Base-by-base conservation (phyloP, 305 asterid genomes). In the Rubia peregrina region DNA sequence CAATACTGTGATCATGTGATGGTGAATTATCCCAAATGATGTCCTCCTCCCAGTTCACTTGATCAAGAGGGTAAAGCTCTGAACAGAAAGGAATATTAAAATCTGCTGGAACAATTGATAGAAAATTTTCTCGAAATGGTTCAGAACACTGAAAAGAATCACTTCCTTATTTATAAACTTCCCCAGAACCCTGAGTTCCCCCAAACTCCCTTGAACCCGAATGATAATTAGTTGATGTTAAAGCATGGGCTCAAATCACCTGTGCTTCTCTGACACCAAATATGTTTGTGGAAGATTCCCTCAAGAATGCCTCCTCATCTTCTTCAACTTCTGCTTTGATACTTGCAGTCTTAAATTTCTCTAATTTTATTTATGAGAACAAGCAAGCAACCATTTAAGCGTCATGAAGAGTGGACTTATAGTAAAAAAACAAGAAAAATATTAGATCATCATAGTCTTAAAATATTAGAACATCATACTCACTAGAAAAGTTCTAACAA, bases 21-120 rank as follows among this genome's bases (percentile, higher is more conserved):
- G 97, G 96, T 68, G 99, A 88, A 80, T 83, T 83, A 74, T 85
- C 83, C 99, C 99, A 94, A 79, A 90, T 83, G 81, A 95, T 92
- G 78, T 76, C 83, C 78, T 92, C 97, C 82, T 95, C 99, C 99
- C 99, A 95, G 78, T 95, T 91, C 81, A 88, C 86, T 83, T 95
- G 99, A 74, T 90, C 98, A 80, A 95, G 88, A 71, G 95, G 93
- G 77, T 82, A 84, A 71, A 87, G 84, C 57, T 88, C 80, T 38
- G 87, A 74, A 46, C 87, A 80, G 67, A 71, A 77, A 59, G 78
- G 78, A 24, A 80, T 71, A 66, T 76, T 79, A 86, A 81, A 79
- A 73, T 82, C 92, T 6, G 81, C 63, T 74, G 81, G 78, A 68
- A 83, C 70, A 72, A 78, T 74, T 53, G 60, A 51, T 30, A 81